Evolutionary conservation across 2,329 filamentous ascomycete species (phyloP).

Genomic region (Xylariaceae sp.): DNA sequence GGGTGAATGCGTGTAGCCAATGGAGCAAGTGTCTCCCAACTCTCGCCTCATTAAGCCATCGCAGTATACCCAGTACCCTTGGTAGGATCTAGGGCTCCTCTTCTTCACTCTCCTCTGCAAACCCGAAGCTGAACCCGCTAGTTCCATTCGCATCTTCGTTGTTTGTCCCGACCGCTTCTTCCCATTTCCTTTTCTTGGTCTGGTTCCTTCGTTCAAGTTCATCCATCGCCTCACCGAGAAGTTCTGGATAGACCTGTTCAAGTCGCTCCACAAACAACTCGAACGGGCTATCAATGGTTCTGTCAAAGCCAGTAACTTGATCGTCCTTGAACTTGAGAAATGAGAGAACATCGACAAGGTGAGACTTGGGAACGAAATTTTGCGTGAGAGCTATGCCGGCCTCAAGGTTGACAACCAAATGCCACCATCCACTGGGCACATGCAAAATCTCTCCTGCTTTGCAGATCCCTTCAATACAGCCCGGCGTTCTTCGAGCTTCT

Average conservation of each 20-base stretch:
- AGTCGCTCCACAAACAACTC: slow-evolving; percentile 69
- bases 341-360: slow-evolving; percentile 67
- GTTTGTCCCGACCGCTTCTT: slow-evolving; percentile 61
- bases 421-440: slow-evolving; percentile 95
- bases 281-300: slow-evolving; percentile 66
- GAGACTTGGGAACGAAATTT: slow-evolving; percentile 80
- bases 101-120: slow-evolving; percentile 44
- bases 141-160: slow-evolving; percentile 34
- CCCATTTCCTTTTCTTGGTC: slow-evolving; percentile 79
- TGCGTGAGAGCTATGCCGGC: slow-evolving; percentile 85
- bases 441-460: slow-evolving; percentile 79
- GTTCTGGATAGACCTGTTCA: slow-evolving; percentile 54
- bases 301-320: slow-evolving; percentile 81
- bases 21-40: neutral
- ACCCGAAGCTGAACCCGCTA: slow-evolving; percentile 51
- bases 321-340: slow-evolving; percentile 79
- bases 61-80: neutral
- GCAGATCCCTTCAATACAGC: slow-evolving; percentile 83
- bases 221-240: slow-evolving; percentile 60
- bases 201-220: slow-evolving; percentile 58
- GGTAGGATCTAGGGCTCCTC: slow-evolving; percentile 38
- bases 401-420: slow-evolving; percentile 86
- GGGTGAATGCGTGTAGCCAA: neutral
- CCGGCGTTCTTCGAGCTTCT: slow-evolving; percentile 68
- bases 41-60: neutral